These are phyloP conservation scores for Paramyrothecium sp. DNA, from an alignment of 2,329 filamentous ascomycete genomes.

Conservation along the genomic window DNA sequence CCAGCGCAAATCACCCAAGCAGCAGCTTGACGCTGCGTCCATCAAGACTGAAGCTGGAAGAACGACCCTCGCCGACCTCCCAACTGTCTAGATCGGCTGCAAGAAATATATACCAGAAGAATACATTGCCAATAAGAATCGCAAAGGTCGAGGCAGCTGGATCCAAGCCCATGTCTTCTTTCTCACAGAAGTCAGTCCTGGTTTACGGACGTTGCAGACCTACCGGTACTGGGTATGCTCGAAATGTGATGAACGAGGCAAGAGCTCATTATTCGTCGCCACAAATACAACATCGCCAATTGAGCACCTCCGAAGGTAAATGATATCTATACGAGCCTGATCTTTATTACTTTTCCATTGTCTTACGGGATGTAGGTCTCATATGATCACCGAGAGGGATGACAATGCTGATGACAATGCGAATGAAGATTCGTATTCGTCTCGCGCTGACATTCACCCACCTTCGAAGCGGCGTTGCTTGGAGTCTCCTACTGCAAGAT, in stretches of 20 bases:
- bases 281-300: neutral
- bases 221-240: slow-evolving; percentile 1
- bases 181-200: neutral
- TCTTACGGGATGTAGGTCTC: too few species aligned
- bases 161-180: slow-evolving; percentile 1
- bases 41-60: slow-evolving; percentile 1
- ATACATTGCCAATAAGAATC: slow-evolving; percentile 1
- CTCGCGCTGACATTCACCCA: slow-evolving; percentile 1
- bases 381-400: too few species aligned
- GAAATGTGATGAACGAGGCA: neutral
- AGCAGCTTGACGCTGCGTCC: slow-evolving; percentile 2
- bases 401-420: too few species aligned
- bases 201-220: slow-evolving; percentile 1
- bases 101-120: slow-evolving; percentile 1
- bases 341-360: neutral
- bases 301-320: neutral
- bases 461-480: slow-evolving; percentile 1
- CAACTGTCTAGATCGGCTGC: slow-evolving; percentile 1
- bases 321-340: neutral
- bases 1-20: neutral
- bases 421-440: neutral
- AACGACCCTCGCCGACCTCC: slow-evolving; percentile 1
- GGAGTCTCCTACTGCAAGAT: slow-evolving; percentile 1
- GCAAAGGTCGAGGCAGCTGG: neutral
- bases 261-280: neutral